Conservation (phyloP, 352 stramenopile species). For the Phytophthora europaea region DNA sequence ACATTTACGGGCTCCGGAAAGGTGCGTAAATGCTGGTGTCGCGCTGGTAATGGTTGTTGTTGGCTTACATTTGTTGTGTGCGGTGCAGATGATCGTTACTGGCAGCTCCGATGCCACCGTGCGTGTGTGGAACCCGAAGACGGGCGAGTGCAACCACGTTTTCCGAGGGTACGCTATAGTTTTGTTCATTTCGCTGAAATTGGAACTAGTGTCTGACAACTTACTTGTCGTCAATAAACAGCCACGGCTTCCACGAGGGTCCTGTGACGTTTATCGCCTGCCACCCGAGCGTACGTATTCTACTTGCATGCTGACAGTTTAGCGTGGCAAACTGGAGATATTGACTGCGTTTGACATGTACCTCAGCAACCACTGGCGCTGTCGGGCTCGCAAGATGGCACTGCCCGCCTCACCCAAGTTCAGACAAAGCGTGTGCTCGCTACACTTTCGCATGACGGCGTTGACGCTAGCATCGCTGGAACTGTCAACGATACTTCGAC, state of each 20-base stretch:
- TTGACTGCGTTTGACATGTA: slow-evolving; percentile 6
- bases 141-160: slow-evolving; percentile 92
- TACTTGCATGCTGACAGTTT: not conserved
- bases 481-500: slow-evolving; percentile 60
- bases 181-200: not conserved
- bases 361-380: slow-evolving; percentile 92
- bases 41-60: slow-evolving; percentile 3
- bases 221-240: slow-evolving; percentile 31
- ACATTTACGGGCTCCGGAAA: slow-evolving; percentile 96
- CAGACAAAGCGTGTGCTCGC: slow-evolving; percentile 95
- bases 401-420: slow-evolving; percentile 93
- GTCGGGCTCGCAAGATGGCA: slow-evolving; percentile 95
- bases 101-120: slow-evolving; percentile 95
- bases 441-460: slow-evolving; percentile 81
- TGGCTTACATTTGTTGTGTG: not conserved
- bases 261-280: slow-evolving; percentile 93
- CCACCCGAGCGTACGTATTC: slow-evolving; percentile 77
- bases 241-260: slow-evolving; percentile 87
- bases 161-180: slow-evolving; percentile 75
- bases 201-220: slow-evolving; percentile 3
- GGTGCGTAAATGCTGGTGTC: slow-evolving; percentile 39
- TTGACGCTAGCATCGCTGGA: slow-evolving; percentile 52
- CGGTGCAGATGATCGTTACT: slow-evolving; percentile 90
- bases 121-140: slow-evolving; percentile 97
- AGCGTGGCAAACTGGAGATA: not conserved